Base-by-base conservation (phyloP, 1,284 basidiomycete genomes). In the Trametes pubescens region DNA sequence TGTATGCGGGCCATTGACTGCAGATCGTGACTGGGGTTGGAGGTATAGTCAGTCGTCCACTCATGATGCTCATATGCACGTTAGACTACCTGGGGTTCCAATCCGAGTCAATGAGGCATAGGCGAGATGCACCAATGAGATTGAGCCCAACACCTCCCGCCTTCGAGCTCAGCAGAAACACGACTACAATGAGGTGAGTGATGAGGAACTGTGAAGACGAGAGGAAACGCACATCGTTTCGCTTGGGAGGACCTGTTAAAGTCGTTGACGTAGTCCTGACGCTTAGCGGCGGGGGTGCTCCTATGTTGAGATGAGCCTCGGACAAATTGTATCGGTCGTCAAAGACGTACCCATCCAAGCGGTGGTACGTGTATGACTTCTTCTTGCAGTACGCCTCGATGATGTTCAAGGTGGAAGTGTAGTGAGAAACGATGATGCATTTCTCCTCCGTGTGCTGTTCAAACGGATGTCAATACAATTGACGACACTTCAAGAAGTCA, bases 1-100 rank as follows among this genome's bases (percentile, higher is more conserved):
- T 96, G 94, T 72, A 97, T 98, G 53, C 98, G 88, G 57, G 96
- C 97, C 97, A 99, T 99, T 1, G 97, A 93, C 77, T 99, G 97
- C 18, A 96, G 79, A 77, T 99, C 97, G 71, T 93, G 92, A 69
- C 92, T 93, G 54, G 5, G 9, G 46, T 24, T 24, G 32, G 64
- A 1, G 8, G 8, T 3, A 64, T 38, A 22, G 55, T 67, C 37
- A 63, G 34, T 9, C 21, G 54, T 37, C 58, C 22, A 26, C 7
- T n/a, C 9, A 13, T 6, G 11, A 38, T 16, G 32, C 22, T 8
- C 22, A 4, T 4, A 26, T 16, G 3, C 7, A 2, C 0, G 24
- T 5, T 11, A 9, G 35, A 0, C 54, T 77, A 91, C 93, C 91
- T 93, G 49, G 95, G 95, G 77, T 97, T 97, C 95, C 98, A 99